Evolutionary conservation across 345 rosid species (phyloP), one percentile per base, ranked within the genome.

Genomic region (Eucalyptus rudis): DNA sequence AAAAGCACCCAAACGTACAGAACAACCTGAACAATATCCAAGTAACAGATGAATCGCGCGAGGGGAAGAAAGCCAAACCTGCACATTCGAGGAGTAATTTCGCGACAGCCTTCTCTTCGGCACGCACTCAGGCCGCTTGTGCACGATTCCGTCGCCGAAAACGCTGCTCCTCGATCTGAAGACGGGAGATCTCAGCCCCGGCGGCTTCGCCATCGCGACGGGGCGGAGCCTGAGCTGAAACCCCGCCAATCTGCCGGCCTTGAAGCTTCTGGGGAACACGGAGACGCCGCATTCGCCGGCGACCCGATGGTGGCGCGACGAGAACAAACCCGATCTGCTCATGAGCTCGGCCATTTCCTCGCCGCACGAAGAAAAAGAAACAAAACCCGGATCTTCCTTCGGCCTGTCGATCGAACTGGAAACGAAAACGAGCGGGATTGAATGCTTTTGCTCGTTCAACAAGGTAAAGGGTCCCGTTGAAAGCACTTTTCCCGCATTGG

Each of bases 91-190:
- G 71, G 94, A 90, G 50, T 89, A 87, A 59, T 45, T 90, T 25
- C 86, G 90, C 86, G 89, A 86, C 6, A 62, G 58, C 68, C 91
- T 59, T 59, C 66, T 94, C 87, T 88, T 89, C 76, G 79, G 90
- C 79, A 88, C 25, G 88, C 88, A 49, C 81, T 87, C 91, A 86
- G 89, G 86, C 51, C 93, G 94, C 81, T 68, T 87, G 13, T 91
- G 27, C 87, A 87, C 58, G 88, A 95, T 86, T 88, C 93, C 92
- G 52, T 89, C 92, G n/a, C 98, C 98, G 87, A 52, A 68, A 49
- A 96, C 93, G 54, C 92, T 92, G 88, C 86, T 79, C 86, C 83
- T 71, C 50, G 88, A 88, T 4, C 81, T 84, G 40, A 86, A 56
- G 36, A 88, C 36, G 31, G 90, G 86, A 10, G 89, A 90, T 33